Percentiles rank a stretch among this genome's conserved stretches.
Conservation (phyloP, 2,329 filamentous ascomycete genomes). For the Microsporum canis region DNA sequence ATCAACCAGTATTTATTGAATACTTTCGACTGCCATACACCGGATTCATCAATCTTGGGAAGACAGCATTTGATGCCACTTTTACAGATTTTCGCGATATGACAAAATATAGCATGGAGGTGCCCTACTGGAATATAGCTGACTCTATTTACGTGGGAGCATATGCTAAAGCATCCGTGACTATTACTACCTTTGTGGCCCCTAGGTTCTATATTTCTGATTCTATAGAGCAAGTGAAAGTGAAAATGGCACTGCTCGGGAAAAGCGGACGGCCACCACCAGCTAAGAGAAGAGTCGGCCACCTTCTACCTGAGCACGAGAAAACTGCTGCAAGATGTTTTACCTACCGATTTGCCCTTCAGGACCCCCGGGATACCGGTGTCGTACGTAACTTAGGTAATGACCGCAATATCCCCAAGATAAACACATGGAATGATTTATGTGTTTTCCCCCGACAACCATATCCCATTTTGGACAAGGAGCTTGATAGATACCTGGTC, state of each 20-base stretch:
- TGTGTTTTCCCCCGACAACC: background rate
- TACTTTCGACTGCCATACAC: conserved; percentile 10
- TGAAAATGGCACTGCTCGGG: background rate
- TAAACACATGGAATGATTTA: conserved; percentile 16
- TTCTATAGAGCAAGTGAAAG: conserved; percentile 6
- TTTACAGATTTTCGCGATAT: conserved; percentile 34
- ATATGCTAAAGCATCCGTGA: conserved; percentile 24
- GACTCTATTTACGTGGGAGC: conserved; percentile 16
- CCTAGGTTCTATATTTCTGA: conserved; percentile 17
- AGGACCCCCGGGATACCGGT: conserved; percentile 19
- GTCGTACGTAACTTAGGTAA: conserved; percentile 19
- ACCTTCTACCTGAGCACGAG: conserved; percentile 15
- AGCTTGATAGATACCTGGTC: conserved; percentile 13
- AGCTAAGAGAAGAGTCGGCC: conserved; percentile 13
- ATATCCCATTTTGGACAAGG: conserved; percentile 3
- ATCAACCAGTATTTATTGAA: conserved; percentile 34
- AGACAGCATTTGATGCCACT: conserved; percentile 33
- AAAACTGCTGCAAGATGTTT: conserved; percentile 25
- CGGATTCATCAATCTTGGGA: conserved; percentile 33
- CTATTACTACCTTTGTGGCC: conserved; percentile 31
- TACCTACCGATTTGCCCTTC: conserved; percentile 36
- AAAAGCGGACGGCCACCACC: conserved; percentile 2
- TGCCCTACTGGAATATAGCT: conserved; percentile 16
- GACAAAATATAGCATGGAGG: conserved; percentile 27
- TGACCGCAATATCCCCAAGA: conserved; percentile 14